Base-by-base conservation (phyloP, 352 stramenopile genomes). In the Globisporangium rhizosaccharum region DNA sequence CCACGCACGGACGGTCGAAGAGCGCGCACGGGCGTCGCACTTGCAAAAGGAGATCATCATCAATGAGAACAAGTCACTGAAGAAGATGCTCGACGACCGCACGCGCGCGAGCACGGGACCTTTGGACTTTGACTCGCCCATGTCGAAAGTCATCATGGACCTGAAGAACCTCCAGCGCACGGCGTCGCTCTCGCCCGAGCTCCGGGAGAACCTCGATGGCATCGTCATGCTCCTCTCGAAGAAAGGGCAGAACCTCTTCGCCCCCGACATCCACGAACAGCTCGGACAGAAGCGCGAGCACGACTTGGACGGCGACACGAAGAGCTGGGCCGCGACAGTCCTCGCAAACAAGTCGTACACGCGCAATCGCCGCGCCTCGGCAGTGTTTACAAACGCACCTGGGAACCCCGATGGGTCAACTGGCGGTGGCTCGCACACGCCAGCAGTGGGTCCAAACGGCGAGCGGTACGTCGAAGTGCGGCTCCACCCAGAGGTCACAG, bases 1-100 rank as follows among this genome's bases (percentile, higher is more conserved):
- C 15, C 82, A 90, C 25, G 79, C 81, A 0, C 82, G 83, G 45
- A 86, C 76, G 0, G 81, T 90, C 33, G 81, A 92, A 57, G 76
- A 90, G 47, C 71, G 76, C 12, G 83, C 77, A 6, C 71, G 75
- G 15, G 79, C 79, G 1, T 85, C 83, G 2, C 73, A 90, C 49
- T 48, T 86, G 33, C 80, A 92, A 53, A 86, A 87, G 45, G 80
- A 90, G 55, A 84, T 90, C 53, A 90, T 92, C 57, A 79, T 90
- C 51, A 90, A 90, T 46, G 83, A 92, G 57, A 92, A 90, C 68
- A 88, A 87, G 46, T 88, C 79, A 15, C 70, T 92, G 28, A 92
- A 92, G 64, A 82, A 79, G 63, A 90, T 90, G 77, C 73, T 92
- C 8, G 79, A 89, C 49, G 79, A 90, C 39, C 74, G 81, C 2